Base-by-base conservation (phyloP, 352 stramenopile genomes). In the Globisporangium takayamanum region DNA sequence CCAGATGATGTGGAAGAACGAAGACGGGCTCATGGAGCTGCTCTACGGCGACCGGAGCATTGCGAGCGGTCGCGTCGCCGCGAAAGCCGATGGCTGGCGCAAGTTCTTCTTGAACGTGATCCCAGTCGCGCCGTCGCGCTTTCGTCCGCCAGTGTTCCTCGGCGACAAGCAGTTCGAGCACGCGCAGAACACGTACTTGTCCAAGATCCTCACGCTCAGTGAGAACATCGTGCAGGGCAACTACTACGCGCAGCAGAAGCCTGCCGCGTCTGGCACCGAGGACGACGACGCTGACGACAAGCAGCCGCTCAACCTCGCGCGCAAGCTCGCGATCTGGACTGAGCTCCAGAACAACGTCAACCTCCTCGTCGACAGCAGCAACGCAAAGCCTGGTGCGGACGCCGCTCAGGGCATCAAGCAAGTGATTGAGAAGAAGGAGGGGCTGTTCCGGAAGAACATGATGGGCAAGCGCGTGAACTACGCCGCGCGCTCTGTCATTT, bases 401-500 rank as follows among this genome's bases (percentile, higher is more conserved):
- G 74, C 85, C 12, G 72, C 80, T 2, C 83, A 88, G 50, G 97
- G 96, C 55, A 98, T 99, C 65, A 90, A 96, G 50, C 97, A 99
- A 73, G 68, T 99, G 47, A 95, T 99, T 52, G 97, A 99, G 78
- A 98, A 98, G 74, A 99, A 99, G 73, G 96, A 99, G 73, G 98
- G 98, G 63, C 85, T 99, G 12, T 99, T 99, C 75, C 95, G 98
- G 42, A 99, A 99, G 75, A 81, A 95, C 66, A 95, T 96, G 87
- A 96, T 96, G 87, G 98, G 98, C 50, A 99, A 99, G 81, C 96
- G 98, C 63, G 98, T 99, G 22, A 99, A 99, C 78, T 99, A 98
- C 75, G 95, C 96, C 0, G 98, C 97, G 60, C 92, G 98, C 8
- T 99, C 95, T 12, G 97, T 99, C 57, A 99, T 99, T 71, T 99